A percentile compares a stretch with the other conserved stretches of the same genome.
These are phyloP conservation scores for Scorias spongiosa DNA, from an alignment of 2,329 filamentous ascomycete species.

Conservation along the genomic window DNA sequence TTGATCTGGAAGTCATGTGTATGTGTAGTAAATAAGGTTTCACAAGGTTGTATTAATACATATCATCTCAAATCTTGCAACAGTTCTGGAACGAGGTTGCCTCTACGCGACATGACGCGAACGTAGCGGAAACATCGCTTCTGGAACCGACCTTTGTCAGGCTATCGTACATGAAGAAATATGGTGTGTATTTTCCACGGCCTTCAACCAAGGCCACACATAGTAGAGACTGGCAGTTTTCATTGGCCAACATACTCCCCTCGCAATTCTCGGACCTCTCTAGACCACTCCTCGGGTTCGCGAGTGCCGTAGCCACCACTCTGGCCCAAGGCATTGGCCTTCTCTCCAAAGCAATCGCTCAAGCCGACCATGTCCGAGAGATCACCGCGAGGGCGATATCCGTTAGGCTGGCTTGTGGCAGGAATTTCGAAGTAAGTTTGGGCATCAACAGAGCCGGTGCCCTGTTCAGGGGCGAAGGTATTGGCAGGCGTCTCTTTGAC, in stretches of 20 bases:
- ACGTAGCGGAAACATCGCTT: background rate
- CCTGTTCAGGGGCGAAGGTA: background rate
- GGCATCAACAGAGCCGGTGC: too few relatives aligned
- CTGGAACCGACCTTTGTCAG: background rate
- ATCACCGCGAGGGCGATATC: too few relatives aligned
- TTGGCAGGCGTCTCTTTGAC: conserved; percentile 8
- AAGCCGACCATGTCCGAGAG: background rate
- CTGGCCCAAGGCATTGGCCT: background rate
- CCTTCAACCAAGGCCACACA: background rate
- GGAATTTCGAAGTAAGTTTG: too few relatives aligned
- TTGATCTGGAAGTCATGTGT: too few relatives aligned
- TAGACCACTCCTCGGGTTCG: background rate
- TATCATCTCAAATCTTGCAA: too few relatives aligned
- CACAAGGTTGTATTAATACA: too few relatives aligned
- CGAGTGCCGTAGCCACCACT: background rate
- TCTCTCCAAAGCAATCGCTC: background rate
- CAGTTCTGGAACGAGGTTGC: too few relatives aligned
- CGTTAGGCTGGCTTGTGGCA: too few relatives aligned
- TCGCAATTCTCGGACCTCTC: background rate
- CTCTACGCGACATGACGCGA: too few relatives aligned
- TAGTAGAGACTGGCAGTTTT: background rate
- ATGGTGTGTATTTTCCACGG: background rate
- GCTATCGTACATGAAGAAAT: background rate
- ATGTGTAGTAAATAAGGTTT: too few relatives aligned
- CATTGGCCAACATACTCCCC: background rate